Percentiles rank a stretch among this genome's conserved stretches.
Conservation (phyloP, 73 alveolate species). For the Halteria grandinella region DNA sequence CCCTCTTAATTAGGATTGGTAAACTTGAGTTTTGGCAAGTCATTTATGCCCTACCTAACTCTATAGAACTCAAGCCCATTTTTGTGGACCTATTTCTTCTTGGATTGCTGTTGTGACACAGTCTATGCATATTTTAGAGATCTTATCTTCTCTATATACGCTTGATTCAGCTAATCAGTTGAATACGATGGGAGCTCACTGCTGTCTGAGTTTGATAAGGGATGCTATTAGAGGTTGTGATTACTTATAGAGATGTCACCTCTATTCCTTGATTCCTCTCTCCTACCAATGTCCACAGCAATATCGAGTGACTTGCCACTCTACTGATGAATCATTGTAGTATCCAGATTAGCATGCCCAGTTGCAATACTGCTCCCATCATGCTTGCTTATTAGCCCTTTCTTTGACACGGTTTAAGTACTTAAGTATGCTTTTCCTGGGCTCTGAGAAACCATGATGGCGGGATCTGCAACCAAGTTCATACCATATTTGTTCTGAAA, state of each 20-base stretch:
- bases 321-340: too few relatives aligned
- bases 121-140: too few relatives aligned
- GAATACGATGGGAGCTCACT: too few relatives aligned
- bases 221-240: too few relatives aligned
- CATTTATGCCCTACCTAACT: conserved; percentile 36
- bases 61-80: conserved; percentile 43
- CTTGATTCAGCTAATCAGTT: too few relatives aligned
- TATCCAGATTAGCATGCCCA: too few relatives aligned
- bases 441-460: not conserved
- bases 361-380: not conserved
- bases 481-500: conserved; percentile 31
- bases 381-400: not conserved
- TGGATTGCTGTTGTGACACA: conserved; percentile 1
- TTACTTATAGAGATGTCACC: not conserved
- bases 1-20: too few relatives aligned
- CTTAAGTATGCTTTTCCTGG: not conserved
- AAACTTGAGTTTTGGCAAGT: conserved; percentile 27
- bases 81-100: conserved; percentile 7
- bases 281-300: not conserved
- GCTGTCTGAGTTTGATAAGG: too few relatives aligned
- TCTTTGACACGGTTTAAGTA: not conserved
- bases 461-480: conserved; percentile 19
- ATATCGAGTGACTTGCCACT: too few relatives aligned
- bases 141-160: too few relatives aligned
- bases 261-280: not conserved